phyloP scores from a whole-genome alignment of 106 monocot genomes.

The Platanthera guangdongensis region DNA sequence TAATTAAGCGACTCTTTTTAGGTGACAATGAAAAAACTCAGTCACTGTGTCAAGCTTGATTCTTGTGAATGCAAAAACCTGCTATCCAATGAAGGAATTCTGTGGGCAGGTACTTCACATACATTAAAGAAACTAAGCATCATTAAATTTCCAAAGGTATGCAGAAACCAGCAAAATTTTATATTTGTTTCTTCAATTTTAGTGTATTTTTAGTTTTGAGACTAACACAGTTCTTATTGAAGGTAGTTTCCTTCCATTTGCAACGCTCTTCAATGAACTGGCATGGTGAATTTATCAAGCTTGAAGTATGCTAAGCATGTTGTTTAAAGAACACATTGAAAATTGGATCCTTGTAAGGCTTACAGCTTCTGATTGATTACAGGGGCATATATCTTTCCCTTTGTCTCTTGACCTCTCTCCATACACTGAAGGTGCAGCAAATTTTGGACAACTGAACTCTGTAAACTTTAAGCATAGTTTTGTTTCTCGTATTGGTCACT shows the following conservation, averaged over 20 bases:
- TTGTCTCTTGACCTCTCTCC: conserved; percentile 46
- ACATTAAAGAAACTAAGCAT: conserved; percentile 57
- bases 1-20: conserved; percentile 14
- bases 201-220: neutral
- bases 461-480: conserved; percentile 9
- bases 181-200: neutral
- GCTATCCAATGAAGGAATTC: conserved; percentile 39
- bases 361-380: conserved; percentile 13
- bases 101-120: conserved; percentile 37
- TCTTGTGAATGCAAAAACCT: conserved; percentile 65
- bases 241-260: conserved; percentile 89
- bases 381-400: conserved; percentile 69
- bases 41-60: conserved; percentile 47
- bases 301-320: conserved; percentile 33
- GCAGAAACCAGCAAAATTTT: neutral
- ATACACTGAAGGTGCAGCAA: conserved; percentile 22
- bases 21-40: conserved; percentile 47
- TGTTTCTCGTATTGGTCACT: conserved; percentile 8
- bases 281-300: conserved; percentile 64
- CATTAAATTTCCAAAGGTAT: conserved; percentile 65
- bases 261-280: conserved; percentile 63
- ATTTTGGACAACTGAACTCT: conserved; percentile 14
- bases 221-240: conserved; percentile 10
- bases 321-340: neutral
- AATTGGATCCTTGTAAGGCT: neutral